phyloP scores from a whole-genome alignment of 805 yeast species.

The Sungouiella blattae region DNA sequence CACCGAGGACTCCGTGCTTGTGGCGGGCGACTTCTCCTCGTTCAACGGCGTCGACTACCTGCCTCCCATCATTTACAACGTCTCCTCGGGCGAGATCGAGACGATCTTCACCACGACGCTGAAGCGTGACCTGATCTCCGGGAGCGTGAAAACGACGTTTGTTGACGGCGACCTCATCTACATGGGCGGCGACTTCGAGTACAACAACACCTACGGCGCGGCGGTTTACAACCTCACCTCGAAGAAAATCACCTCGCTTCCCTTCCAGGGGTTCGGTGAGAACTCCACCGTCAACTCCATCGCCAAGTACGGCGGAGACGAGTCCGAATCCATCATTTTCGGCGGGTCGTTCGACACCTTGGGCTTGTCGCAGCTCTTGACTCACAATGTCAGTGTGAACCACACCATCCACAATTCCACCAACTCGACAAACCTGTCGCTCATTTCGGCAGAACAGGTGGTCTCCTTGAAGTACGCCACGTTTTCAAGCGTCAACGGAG shows the following conservation, averaged over 20 bases:
- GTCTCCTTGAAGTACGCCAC: conserved; percentile 57
- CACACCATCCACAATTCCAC: conserved; percentile 26
- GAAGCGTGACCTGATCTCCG: conserved; percentile 21
- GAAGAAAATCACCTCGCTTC: conserved; percentile 42
- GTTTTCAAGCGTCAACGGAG: conserved; percentile 46
- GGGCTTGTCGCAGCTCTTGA: conserved; percentile 46
- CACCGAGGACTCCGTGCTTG: conserved; percentile 25
- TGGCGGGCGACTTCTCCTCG: conserved; percentile 36
- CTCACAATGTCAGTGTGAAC: conserved; percentile 30
- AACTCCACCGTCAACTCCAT: conserved; percentile 63
- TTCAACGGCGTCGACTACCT: conserved; percentile 23
- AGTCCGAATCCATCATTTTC: conserved; percentile 56
- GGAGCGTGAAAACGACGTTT: conserved; percentile 31
- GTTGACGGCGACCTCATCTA: conserved; percentile 52
- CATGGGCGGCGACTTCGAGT: conserved; percentile 76
- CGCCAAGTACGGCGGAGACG: conserved; percentile 35
- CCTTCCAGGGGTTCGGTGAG: conserved; percentile 74
- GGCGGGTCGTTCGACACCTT: conserved; percentile 73
- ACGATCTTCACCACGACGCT: conserved; percentile 17
- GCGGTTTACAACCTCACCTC: conserved; percentile 57
- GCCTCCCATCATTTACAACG: conserved; percentile 36
- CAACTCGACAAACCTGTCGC: conserved; percentile 34
- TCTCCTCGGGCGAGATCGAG: conserved; percentile 22
- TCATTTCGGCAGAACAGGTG: conserved; percentile 55
- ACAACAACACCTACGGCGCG: conserved; percentile 52